Evolutionary conservation across 1,139 yeast species (phyloP), one percentile per base, ranked within the genome.

Genomic region (Nakaseomyces delphensis): DNA sequence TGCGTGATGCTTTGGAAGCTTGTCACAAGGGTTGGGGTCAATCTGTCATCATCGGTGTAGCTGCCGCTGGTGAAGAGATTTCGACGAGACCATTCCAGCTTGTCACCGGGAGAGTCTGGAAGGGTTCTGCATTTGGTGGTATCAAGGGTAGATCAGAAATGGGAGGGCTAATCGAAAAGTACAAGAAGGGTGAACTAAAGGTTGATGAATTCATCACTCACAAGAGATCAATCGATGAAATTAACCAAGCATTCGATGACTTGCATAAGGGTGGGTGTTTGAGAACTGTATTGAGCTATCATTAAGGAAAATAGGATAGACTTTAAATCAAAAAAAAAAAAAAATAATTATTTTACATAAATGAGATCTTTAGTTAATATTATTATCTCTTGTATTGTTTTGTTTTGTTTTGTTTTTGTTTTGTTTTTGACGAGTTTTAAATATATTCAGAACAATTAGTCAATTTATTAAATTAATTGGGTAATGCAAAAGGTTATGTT

Each of bases 21-120:
- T 86, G 96, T 65, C 97, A 91, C 73, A 89, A 89, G 70, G 98
- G 98, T 52, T 93, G 98, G 97, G 98, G 98, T 66, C 78, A 81
- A 59, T 86, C 96, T 20, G 74, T 91, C 56, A 73, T 91, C 59
- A 91, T 91, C 62, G 98, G 98, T 63, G 98, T 93, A 55, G 98
- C 98, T 38, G 95, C 96, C 54, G 95, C 97, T 40, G 98, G 98
- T 55, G 76, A 87, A 67, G 97, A 91, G 68, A 89, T 93, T 53
- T 69, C 95, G 43, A 91, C 97, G 43, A 80, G 97, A 69, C 98
- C 98, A 48, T 91, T 91, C 86, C 97, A 91, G 72, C 77, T 91
- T 66, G 97, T 93, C 53, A 91, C 98, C 38, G 98, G 98, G 57
- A 81, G 98, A 69, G 95, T 84, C 42, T 91, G 98, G 96, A 84